Evolutionary conservation across 805 yeast species (phyloP), one percentile per base, ranked within the genome.

Genomic region (Torulaspora gathmanii): DNA sequence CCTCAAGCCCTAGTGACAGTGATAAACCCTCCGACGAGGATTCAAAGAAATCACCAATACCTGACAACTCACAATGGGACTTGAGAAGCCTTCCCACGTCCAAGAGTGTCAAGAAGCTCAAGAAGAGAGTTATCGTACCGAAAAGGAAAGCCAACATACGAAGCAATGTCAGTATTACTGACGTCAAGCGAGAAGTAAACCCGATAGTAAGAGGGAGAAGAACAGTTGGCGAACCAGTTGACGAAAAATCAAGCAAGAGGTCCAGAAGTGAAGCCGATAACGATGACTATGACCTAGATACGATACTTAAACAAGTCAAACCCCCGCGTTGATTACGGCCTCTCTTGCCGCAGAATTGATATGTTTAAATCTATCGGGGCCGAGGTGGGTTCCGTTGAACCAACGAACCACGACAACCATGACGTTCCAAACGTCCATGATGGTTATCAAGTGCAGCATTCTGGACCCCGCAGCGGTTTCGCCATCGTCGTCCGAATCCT

Each of bases 401-500:
- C 97, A 91, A 49, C 99, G 69, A 27, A 85, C 79, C 1, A 91
- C 95, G 8, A 70, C 73, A 3, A 90, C 96, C 51, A 89, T 76
- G 3, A 86, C 86, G 60, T 90, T 82, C 84, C 86, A 79, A 1
- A 78, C 85, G 55, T 87, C 88, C 86, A 83, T 83, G 52, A 79
- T 76, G 29, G 86, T 78, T 52, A 90, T 66, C 38, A 90, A 65
- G 68, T 88, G 96, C 40, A 89, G 65, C 73, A 90, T 69, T 46
- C 96, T 70, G 4, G 90, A 80, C 8, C 99, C 99, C 1, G 98
- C 96, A 0, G 98, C 98, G 0, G 95, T 75, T 60, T 93, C 99
- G 2, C 99, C 99, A 60, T 91, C 99, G 63, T 93, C 98, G 59
- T 93, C 97, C 55, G 86, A 89, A 56, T 93, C 97, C 56, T 86